phyloP scores from a whole-genome alignment of 2,329 filamentous ascomycete genomes.

The Tolypocladium pustulatum region DNA sequence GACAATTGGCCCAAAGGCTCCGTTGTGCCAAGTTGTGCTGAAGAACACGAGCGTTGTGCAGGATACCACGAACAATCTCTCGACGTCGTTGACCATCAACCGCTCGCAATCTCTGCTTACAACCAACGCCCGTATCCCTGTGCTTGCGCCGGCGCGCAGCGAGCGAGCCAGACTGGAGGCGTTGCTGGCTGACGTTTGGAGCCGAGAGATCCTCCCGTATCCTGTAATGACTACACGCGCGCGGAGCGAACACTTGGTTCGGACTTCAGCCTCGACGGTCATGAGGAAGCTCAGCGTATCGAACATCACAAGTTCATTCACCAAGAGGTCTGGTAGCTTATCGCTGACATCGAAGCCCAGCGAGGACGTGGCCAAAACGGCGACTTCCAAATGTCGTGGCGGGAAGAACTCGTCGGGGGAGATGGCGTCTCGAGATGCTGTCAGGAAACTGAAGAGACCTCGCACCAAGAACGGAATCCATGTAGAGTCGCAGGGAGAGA shows the following conservation, averaged over 20 bases:
- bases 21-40: conserved; percentile 68
- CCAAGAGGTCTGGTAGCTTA: conserved; percentile 55
- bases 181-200: conserved; percentile 72
- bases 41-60: conserved; percentile 70
- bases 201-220: conserved; percentile 66
- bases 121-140: conserved; percentile 53
- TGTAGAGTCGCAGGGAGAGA: neutral
- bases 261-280: conserved; percentile 71
- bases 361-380: neutral
- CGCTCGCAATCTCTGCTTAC: conserved; percentile 72
- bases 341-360: conserved; percentile 7
- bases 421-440: neutral
- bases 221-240: conserved; percentile 64
- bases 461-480: neutral
- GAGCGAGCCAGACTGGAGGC: conserved; percentile 71
- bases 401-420: neutral
- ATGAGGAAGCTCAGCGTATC: conserved; percentile 82
- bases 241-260: conserved; percentile 60
- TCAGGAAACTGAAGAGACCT: neutral
- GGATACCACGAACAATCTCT: conserved; percentile 32
- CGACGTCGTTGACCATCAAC: conserved; percentile 46
- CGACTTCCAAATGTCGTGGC: neutral
- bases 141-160: conserved; percentile 62
- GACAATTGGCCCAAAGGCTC: conserved; percentile 58
- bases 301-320: conserved; percentile 67